A percentile compares a stretch with the other conserved stretches of the same genome.
These are phyloP conservation scores for Kwoniella europaea DNA, from an alignment of 768 basidiomycete genomes.

Conservation along the genomic window DNA sequence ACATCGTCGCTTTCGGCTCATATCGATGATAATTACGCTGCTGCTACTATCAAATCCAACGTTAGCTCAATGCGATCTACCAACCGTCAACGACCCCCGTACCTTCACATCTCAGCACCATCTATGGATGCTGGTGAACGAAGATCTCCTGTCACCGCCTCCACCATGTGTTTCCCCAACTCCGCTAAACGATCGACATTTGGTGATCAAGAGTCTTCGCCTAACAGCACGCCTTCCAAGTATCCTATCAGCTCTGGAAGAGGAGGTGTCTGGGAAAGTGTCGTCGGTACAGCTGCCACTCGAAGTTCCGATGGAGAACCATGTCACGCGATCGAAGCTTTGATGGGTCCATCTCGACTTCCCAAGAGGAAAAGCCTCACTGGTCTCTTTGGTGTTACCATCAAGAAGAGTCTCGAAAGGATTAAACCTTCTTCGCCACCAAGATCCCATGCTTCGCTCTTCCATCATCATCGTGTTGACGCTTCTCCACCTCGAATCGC, in stretches of 20 bases:
- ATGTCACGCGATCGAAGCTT: conserved; percentile 21
- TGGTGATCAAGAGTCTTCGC: background rate
- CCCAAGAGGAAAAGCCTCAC: conserved; percentile 51
- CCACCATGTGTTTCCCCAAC: conserved; percentile 5
- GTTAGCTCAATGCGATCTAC: conserved; percentile 5
- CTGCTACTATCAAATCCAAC: conserved; percentile 23
- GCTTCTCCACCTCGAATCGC: conserved; percentile 20
- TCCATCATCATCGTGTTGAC: background rate
- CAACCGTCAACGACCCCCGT: conserved; percentile 7
- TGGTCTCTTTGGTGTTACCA: conserved; percentile 43
- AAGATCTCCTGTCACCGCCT: background rate
- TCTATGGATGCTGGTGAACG: conserved; percentile 9
- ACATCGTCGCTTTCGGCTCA: conserved; percentile 12
- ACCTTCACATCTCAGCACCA: conserved; percentile 31
- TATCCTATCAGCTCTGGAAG: conserved; percentile 19
- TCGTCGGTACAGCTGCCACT: conserved; percentile 20
- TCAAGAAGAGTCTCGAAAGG: conserved; percentile 33
- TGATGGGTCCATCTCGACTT: conserved; percentile 28
- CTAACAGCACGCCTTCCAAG: conserved; percentile 3
- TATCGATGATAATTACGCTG: conserved; percentile 26
- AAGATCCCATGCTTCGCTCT: background rate
- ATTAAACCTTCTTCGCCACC: conserved; percentile 20
- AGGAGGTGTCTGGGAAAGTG: conserved; percentile 31
- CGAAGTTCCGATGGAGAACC: conserved; percentile 13
- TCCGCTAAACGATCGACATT: conserved; percentile 12